Percentiles rank a stretch among this genome's conserved stretches.
These are phyloP conservation scores for Termitomyces sp. DNA, from an alignment of 768 basidiomycete genomes.

Conservation along the genomic window DNA sequence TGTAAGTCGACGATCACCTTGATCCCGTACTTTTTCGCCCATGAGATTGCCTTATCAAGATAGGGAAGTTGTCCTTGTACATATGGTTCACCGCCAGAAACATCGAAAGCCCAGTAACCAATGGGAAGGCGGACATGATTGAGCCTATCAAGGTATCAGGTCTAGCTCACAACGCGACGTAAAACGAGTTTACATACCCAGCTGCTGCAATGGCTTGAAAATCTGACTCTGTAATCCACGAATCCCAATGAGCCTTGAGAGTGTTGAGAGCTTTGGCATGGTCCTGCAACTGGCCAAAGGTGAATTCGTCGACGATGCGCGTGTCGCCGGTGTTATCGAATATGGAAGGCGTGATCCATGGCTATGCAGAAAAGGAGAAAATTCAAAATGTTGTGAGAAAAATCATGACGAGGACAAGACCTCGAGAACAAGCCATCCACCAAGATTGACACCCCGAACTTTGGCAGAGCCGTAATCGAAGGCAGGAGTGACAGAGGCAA, in stretches of 20 bases:
- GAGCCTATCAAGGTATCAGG: slow-evolving; percentile 35
- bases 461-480: slow-evolving; percentile 72
- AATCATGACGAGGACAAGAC: slow-evolving; percentile 18
- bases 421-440: slow-evolving; percentile 49
- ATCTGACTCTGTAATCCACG: slow-evolving; percentile 81
- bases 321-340: slow-evolving; percentile 62
- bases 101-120: slow-evolving; percentile 89
- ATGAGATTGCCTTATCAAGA: slow-evolving; percentile 56
- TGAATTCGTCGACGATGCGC: slow-evolving; percentile 72
- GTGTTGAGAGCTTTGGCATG: slow-evolving; percentile 37
- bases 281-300: slow-evolving; percentile 63
- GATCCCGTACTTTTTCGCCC: slow-evolving; percentile 65
- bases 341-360: slow-evolving; percentile 75
- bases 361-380: slow-evolving; percentile 29
- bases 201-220: slow-evolving; percentile 70
- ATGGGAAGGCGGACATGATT: slow-evolving; percentile 84
- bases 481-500: slow-evolving; percentile 36
- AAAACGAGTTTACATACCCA: slow-evolving; percentile 39
- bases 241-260: slow-evolving; percentile 69
- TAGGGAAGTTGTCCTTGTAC: slow-evolving; percentile 73
- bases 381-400: background rate
- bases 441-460: slow-evolving; percentile 81
- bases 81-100: slow-evolving; percentile 71
- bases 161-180: slow-evolving; percentile 1
- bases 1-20: slow-evolving; percentile 82